Base-by-base conservation (phyloP, 768 basidiomycete species). In the Phlebiopsis gigantea region DNA sequence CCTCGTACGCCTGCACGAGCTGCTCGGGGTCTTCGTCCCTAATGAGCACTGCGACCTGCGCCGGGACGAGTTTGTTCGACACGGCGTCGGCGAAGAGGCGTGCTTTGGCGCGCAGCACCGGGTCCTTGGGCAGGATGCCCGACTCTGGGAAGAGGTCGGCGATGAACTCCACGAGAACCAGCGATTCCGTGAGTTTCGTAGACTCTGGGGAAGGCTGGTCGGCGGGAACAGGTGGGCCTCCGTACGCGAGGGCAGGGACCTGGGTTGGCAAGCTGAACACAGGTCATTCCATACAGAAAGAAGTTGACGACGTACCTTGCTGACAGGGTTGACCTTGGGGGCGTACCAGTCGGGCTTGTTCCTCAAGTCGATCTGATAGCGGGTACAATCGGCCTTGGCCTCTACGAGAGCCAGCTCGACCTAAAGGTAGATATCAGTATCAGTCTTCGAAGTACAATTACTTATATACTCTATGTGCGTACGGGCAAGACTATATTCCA, bases 301-400 rank as follows among this genome's bases (percentile, higher is more conserved):
- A 10, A 19, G 10, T 10, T 45, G 44, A 10, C 9, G 4, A 19
- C 46, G 24, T 63, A 83, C 85, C 77, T 86, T 87, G 72, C 79
- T 79, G 0, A 78, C 83, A 1, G 81, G 81, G 69, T 88, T 88
- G 39, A 88, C 78, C 57, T 81, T 76, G 0, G 78, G 75, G 0
- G 79, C 79, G 64, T 84, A 87, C 85, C 85, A 87, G 46, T 78
- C 81, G 1, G 85, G 85, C 70, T 88, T 88, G 72, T 83, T 82
- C 60, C 57, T 47, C 14, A 88, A 68, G 61, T 87, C 82, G 48
- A 88, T 78, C 60, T 85, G 77, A 58, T 73, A 84, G 15, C 75
- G 66, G 19, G 72, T 80, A 65, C 71, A 81, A 4, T 25, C 24
- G 1, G 74, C 62, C 4, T 76, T 73, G 2, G 79, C 76, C 61